These are phyloP conservation scores for Thyridium curvatum DNA, from an alignment of 2,329 filamentous ascomycete genomes.

Conservation along the genomic window DNA sequence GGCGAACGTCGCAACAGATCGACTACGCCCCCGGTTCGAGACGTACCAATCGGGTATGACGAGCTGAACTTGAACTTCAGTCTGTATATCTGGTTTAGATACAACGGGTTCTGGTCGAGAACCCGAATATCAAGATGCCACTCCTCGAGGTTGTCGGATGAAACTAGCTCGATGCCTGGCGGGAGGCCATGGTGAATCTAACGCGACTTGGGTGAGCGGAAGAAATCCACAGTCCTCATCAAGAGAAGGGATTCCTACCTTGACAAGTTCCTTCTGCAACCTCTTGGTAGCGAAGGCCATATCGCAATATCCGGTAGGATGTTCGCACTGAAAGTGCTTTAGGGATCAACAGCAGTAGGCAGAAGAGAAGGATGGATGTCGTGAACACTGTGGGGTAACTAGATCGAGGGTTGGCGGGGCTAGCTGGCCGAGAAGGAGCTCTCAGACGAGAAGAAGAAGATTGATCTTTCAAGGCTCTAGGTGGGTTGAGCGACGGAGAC, in stretches of 20 bases:
- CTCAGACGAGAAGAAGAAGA: too few relatives aligned
- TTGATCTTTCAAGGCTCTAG: too few relatives aligned
- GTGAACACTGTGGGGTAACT: too few relatives aligned
- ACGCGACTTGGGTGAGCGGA: background rate
- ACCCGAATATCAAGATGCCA: constrained; percentile 93
- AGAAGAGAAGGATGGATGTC: too few relatives aligned
- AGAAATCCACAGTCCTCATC: background rate
- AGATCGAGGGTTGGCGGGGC: too few relatives aligned
- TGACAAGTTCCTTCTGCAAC: constrained; percentile 52
- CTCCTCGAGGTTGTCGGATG: constrained; percentile 76
- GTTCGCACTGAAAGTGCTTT: too few relatives aligned
- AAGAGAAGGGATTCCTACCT: constrained; percentile 30
- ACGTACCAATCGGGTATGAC: constrained; percentile 82
- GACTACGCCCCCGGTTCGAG: background rate
- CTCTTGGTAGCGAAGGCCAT: constrained; percentile 46
- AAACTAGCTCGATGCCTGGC: constrained; percentile 70
- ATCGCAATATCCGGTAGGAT: too few relatives aligned
- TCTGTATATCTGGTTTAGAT: constrained; percentile 71
- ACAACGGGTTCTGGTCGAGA: constrained; percentile 84
- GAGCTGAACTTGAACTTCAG: constrained; percentile 81
- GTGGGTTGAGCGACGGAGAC: too few relatives aligned
- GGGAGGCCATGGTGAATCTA: constrained; percentile 53
- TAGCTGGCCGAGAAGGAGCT: too few relatives aligned
- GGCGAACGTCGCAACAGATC: background rate
- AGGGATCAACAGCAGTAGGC: too few relatives aligned